Evolutionary conservation across 1,284 basidiomycete species (phyloP), one percentile per base, ranked within the genome.

Genomic region (Meira nashicola): DNA sequence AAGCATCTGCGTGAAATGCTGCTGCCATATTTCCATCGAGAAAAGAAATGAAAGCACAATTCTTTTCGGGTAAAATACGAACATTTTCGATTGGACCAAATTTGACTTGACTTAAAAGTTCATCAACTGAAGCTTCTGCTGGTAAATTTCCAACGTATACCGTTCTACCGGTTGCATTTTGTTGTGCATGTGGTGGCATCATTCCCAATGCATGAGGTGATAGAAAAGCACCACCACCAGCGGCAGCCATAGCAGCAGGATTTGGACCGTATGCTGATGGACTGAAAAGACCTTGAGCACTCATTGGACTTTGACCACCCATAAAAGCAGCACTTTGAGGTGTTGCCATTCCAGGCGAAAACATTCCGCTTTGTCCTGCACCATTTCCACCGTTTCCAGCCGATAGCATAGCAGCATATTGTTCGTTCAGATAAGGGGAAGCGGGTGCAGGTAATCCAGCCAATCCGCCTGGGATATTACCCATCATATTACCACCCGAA

Each of bases 81-180:
- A 97, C 89, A 54, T 86, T 89, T 79, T 97, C 94, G 67, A 98
- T 88, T 0, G 94, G 94, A 6, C 94, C 95, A 78, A 96, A 97
- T 73, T 95, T 92, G 66, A 98, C 94, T 64, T 96, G 87, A 79
- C 92, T 96, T 74, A 97, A 87, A 25, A 98, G 86, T 79, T 98
- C 94, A 77, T 97, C 93, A 59, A 96, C 92, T 6, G 92, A 93
- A 0, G 94, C 93, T 21, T 91, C 91, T n/a, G 89, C 83, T 14
- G 94, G 94, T 44, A 98, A 84, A 80, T 95, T 96, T 67, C 94
- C 95, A 60, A 98, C 88, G 79, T 97, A 98, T 52, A 98, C 93
- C 0, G 95, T 98, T 59, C 94, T 89, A 28, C 58, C 58, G 9
- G 54, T 38, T 17, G 33, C 17, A 38, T 56, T 50, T n/a, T 17